A percentile compares a stretch with the other conserved stretches of the same genome.
phyloP scores from a whole-genome alignment of 2,329 filamentous ascomycete genomes.

The Trichoderma brevicompactum region DNA sequence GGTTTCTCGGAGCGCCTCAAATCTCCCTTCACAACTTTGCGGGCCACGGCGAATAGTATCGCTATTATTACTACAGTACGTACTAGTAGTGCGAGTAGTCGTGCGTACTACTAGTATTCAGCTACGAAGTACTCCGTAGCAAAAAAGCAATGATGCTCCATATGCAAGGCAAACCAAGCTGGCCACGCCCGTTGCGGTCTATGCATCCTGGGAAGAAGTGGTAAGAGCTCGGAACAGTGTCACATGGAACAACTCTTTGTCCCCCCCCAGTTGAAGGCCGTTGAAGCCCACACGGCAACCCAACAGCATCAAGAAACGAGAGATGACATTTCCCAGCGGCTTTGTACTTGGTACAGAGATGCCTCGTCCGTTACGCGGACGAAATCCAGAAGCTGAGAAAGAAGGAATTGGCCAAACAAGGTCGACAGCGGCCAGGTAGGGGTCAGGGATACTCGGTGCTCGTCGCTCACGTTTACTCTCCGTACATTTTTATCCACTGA shows the following conservation, averaged over 20 bases:
- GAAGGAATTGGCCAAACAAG: slow-evolving; percentile 27
- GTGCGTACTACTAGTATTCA: neutral
- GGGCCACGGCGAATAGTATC: slow-evolving; percentile 6
- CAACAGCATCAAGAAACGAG: neutral
- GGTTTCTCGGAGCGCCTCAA: slow-evolving; percentile 24
- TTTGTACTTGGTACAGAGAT: neutral
- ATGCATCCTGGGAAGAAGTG: too few species aligned
- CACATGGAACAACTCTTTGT: neutral
- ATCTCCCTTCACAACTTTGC: neutral
- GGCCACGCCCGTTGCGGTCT: neutral
- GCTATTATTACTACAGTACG: neutral
- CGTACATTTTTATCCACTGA: slow-evolving; percentile 31
- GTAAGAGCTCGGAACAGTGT: neutral
- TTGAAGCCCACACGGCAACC: neutral
- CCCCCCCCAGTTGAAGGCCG: neutral
- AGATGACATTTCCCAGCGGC: neutral
- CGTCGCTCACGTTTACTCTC: slow-evolving; percentile 32
- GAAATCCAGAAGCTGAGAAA: slow-evolving; percentile 26
- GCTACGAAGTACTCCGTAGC: neutral
- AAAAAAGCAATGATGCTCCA: neutral
- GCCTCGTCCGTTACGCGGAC: neutral
- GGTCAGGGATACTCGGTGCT: slow-evolving; percentile 25
- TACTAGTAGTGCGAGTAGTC: too few species aligned
- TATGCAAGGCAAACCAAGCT: neutral
- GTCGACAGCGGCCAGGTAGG: slow-evolving; percentile 26